Conservation (phyloP, 1,139 yeast genomes). For the Protomyces inundatus region DNA sequence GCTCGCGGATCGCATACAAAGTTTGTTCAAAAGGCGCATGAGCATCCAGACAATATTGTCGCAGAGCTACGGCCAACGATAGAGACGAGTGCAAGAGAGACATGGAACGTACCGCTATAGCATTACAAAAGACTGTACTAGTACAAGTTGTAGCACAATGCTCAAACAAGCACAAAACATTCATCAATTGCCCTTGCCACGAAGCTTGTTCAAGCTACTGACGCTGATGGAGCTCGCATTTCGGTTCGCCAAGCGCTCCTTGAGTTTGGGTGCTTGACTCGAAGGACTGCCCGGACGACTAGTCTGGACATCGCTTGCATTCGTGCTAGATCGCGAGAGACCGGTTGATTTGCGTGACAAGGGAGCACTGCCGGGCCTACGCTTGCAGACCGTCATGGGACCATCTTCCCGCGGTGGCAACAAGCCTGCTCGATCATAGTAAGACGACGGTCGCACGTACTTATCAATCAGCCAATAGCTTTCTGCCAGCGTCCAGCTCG, state of each 20-base stretch:
- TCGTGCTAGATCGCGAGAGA: neutral
- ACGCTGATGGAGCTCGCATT: neutral
- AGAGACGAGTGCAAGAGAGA: neutral
- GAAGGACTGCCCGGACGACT: neutral
- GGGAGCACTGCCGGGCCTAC: neutral
- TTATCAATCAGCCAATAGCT: constrained; percentile 22
- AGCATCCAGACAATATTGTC: constrained; percentile 18
- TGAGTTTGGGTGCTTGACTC: neutral
- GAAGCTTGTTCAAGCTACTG: neutral
- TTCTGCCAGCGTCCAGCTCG: constrained; percentile 5
- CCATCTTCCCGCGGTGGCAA: constrained; percentile 10
- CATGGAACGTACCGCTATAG: neutral
- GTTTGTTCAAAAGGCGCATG: constrained; percentile 40
- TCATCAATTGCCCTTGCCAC: neutral
- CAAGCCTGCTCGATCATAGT: constrained; percentile 8
- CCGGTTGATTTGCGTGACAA: neutral
- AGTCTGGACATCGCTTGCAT: neutral
- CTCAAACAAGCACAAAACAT: neutral
- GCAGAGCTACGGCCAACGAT: constrained; percentile 3
- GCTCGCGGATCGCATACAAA: constrained; percentile 47
- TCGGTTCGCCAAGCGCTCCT: neutral
- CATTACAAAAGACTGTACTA: neutral
- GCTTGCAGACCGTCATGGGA: constrained; percentile 9
- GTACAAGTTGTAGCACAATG: neutral
- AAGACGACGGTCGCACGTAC: constrained; percentile 13